Evolutionary conservation across 352 stramenopile species (phyloP).

Genomic region (Saprolegnia parasitica): DNA sequence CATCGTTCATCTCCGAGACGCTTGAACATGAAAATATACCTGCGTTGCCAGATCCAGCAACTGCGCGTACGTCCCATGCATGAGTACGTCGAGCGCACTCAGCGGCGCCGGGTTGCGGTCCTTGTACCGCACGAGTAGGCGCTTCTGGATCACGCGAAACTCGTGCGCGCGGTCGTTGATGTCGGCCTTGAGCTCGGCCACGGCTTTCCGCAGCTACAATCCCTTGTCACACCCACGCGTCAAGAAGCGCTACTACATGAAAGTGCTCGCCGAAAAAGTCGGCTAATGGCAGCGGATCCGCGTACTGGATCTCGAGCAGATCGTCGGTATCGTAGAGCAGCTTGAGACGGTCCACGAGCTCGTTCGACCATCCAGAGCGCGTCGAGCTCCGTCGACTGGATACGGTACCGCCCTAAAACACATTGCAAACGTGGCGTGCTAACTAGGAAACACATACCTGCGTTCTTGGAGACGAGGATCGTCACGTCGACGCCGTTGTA

Average conservation of each 20-base stretch:
- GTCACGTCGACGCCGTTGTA: constrained; percentile 79
- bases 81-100: constrained; percentile 75
- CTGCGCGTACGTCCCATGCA: constrained; percentile 83
- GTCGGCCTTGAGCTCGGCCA: constrained; percentile 52
- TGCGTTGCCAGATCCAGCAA: constrained; percentile 63
- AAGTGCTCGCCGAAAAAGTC: constrained; percentile 87
- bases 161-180: constrained; percentile 84
- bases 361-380: constrained; percentile 42
- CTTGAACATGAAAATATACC: not conserved
- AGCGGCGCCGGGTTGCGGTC: constrained; percentile 78
- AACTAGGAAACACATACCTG: constrained; percentile 32
- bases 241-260: not conserved
- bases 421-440: not conserved
- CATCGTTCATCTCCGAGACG: not conserved
- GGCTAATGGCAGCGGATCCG: constrained; percentile 75
- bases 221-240: not conserved
- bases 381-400: constrained; percentile 81
- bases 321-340: constrained; percentile 8
- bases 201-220: constrained; percentile 47
- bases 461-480: constrained; percentile 88
- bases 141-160: constrained; percentile 87
- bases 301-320: constrained; percentile 62
- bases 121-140: constrained; percentile 86
- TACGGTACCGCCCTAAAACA: constrained; percentile 52
- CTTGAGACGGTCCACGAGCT: constrained; percentile 10